These are phyloP conservation scores for Leccinum rimulosum DNA, from an alignment of 768 basidiomycete genomes.

Conservation along the genomic window DNA sequence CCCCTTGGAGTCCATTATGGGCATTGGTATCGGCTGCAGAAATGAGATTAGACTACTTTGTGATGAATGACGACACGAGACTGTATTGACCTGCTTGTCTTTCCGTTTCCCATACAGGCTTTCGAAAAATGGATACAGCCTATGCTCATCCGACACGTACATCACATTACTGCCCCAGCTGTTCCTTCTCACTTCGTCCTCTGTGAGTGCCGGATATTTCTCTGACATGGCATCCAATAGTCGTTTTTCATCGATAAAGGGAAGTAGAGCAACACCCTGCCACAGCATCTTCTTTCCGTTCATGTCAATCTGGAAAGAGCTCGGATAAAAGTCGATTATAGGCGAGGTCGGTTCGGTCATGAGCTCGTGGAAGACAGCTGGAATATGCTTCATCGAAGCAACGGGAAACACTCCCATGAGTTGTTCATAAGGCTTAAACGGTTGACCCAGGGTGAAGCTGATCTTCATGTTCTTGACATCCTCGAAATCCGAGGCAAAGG, in stretches of 20 bases:
- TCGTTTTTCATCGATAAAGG: constrained; percentile 88
- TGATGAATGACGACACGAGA: constrained; percentile 1
- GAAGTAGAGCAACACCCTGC: constrained; percentile 96
- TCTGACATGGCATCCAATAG: constrained; percentile 80
- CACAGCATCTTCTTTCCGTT: constrained; percentile 99
- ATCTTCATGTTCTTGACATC: constrained; percentile 78
- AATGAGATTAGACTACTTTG: constrained; percentile 14
- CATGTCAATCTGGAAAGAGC: constrained; percentile 95
- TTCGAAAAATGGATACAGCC: constrained; percentile 84
- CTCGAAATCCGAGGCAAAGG: constrained; percentile 93
- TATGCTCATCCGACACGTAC: constrained; percentile 81
- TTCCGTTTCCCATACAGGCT: constrained; percentile 89
- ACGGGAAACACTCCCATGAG: constrained; percentile 98
- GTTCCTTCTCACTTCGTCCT: constrained; percentile 84
- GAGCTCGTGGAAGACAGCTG: constrained; percentile 76
- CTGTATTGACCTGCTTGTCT: constrained; percentile 57
- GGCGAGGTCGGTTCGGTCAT: constrained; percentile 88
- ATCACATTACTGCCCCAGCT: constrained; percentile 80
- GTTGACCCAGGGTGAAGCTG: constrained; percentile 73
- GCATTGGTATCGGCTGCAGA: constrained; percentile 69
- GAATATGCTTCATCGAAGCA: constrained; percentile 83
- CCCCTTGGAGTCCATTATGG: constrained; percentile 68
- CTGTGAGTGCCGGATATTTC: constrained; percentile 61
- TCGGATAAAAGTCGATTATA: constrained; percentile 94
- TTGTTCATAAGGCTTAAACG: constrained; percentile 97